These are phyloP conservation scores for Pistacia integerrima DNA, from an alignment of 345 rosid genomes.

Conservation along the genomic window DNA sequence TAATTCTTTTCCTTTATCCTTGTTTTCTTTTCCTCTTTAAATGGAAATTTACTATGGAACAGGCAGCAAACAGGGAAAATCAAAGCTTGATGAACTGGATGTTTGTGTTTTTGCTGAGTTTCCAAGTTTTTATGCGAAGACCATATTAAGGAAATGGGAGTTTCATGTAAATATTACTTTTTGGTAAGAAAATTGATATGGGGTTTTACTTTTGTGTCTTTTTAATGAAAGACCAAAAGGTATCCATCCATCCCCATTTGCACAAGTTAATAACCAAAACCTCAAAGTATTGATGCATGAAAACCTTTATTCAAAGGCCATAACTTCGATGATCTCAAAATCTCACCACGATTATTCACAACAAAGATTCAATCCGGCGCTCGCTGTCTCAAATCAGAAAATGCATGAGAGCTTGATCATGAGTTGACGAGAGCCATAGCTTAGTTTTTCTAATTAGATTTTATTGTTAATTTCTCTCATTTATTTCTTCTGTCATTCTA, in stretches of 20 bases:
- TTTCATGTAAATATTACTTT: slow-evolving; percentile 41
- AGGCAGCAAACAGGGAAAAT: slow-evolving; percentile 63
- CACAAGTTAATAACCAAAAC: slow-evolving; percentile 27
- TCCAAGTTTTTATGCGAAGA: slow-evolving; percentile 68
- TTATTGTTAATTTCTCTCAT: slow-evolving; percentile 6
- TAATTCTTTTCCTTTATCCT: slow-evolving; percentile 14
- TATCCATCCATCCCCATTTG: slow-evolving; percentile 12
- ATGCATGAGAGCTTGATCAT: too few species aligned
- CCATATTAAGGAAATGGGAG: slow-evolving; percentile 39
- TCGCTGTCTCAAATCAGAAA: background rate
- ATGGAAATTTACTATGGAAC: slow-evolving; percentile 41
- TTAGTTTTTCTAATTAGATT: background rate
- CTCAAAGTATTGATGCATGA: slow-evolving; percentile 15
- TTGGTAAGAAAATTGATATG: slow-evolving; percentile 28
- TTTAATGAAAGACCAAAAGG: slow-evolving; percentile 17
- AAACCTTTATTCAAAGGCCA: background rate
- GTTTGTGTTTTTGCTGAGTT: slow-evolving; percentile 64
- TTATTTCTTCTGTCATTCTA: background rate
- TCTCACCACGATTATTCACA: background rate
- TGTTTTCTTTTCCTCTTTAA: slow-evolving; percentile 19
- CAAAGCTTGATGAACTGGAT: slow-evolving; percentile 63
- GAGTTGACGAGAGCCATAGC: background rate
- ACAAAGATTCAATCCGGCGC: background rate
- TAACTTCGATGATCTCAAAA: background rate
- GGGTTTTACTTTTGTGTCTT: slow-evolving; percentile 13